Base-by-base conservation (phyloP, 2,329 filamentous ascomycete species). In the Metarhizium anisopliae region DNA sequence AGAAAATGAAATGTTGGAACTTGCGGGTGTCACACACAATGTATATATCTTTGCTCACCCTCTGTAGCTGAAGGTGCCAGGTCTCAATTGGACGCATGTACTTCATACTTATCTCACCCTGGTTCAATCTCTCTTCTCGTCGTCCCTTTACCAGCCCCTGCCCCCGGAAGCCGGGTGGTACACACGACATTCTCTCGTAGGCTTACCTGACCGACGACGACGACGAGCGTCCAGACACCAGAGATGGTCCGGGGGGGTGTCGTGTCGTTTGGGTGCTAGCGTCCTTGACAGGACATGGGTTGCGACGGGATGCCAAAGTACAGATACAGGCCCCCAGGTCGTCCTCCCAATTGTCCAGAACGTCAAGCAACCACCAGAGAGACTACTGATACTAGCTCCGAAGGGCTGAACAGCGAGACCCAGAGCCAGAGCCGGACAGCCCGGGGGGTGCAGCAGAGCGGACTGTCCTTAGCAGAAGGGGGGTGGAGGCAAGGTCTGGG, bases 331-430 rank as follows among this genome's bases (percentile, higher is more conserved):
- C 10, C 11, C 53, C 32, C 43, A 47, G 29, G 54, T 47, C 35
- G 49, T 29, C 14, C 43, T 43, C 38, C 4, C 38, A 32, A 52
- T 47, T 52, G 55, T 53, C 54, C 50, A 56, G 55, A 50, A 56
- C 36, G 42, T 56, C 52, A 36, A 54, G 49, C 25, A 54, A 57
- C 55, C 55, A 55, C 55, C 45, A 54, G 51, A 50, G 30, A 53
- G 47, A 55, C 56, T 58, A 58, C 53, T 58, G 56, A 58, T 63
- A 63, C 67, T 71, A 71, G 69, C 66, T 68, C 59, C 61, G 67
- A 63, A 71, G 68, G 69, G 69, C 69, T 72, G 69, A 72, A 67
- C 59, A 64, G 63, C 40, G 47, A 38, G 64, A 62, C 59, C 62
- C 57, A 63, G 62, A 59, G 36, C 54, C 54, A 55, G 52, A 52